Percentiles rank a stretch among this genome's conserved stretches.
Evolutionary conservation across 257 asterid genomes (phyloP).

Genomic region (Nicotiana paniculata): DNA sequence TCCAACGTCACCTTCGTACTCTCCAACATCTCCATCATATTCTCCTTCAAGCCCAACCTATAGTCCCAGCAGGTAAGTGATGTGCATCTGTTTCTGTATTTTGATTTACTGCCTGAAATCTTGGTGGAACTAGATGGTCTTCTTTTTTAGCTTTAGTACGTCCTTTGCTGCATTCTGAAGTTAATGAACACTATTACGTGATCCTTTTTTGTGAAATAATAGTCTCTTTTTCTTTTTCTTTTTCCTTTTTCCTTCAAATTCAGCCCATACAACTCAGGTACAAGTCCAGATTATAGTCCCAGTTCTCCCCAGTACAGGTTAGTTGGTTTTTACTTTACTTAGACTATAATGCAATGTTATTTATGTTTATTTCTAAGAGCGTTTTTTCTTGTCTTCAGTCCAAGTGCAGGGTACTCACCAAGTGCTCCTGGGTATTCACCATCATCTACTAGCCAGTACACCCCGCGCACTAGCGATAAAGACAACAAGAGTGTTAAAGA

Average conservation of each 20-base stretch:
- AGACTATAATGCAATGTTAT: neutral
- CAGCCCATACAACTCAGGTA: constrained; percentile 71
- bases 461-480: constrained; percentile 50
- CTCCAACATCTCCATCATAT: constrained; percentile 90
- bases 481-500: constrained; percentile 61
- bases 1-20: constrained; percentile 93
- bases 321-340: constrained; percentile 5
- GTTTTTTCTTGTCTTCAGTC: constrained; percentile 41
- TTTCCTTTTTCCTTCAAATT: constrained; percentile 2
- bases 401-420: constrained; percentile 95
- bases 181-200: neutral
- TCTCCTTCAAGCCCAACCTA: constrained; percentile 94
- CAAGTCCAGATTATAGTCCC: constrained; percentile 76
- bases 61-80: constrained; percentile 90
- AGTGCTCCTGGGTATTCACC: constrained; percentile 97
- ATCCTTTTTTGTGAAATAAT: neutral
- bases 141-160: neutral
- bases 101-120: neutral
- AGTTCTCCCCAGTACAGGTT: constrained; percentile 93
- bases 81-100: neutral
- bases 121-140: neutral
- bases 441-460: constrained; percentile 79
- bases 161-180: neutral
- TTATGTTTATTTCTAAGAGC: neutral
- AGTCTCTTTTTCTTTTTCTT: neutral